Conservation (phyloP, 1,139 yeast genomes). For the Kurtzmaniella quercitrusa region DNA sequence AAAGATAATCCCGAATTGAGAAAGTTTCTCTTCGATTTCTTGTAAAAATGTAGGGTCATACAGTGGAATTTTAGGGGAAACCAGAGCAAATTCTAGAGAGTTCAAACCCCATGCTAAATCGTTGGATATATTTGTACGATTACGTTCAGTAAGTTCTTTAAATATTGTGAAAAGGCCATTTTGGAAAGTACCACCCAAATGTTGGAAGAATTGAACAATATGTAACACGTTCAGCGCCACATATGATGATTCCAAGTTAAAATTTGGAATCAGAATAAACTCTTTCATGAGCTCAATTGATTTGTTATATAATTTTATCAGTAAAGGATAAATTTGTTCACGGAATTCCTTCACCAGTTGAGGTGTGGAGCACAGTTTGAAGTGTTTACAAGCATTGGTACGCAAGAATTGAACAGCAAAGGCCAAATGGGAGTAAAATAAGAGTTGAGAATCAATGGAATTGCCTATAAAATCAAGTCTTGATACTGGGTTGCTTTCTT, state of each 20-base stretch:
- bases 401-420: slow-evolving; percentile 18
- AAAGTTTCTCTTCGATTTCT: slow-evolving; percentile 16
- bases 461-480: neutral
- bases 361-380: slow-evolving; percentile 9
- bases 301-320: slow-evolving; percentile 18
- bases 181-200: slow-evolving; percentile 10
- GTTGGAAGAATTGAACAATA: slow-evolving; percentile 23
- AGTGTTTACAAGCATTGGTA: slow-evolving; percentile 19
- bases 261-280: slow-evolving; percentile 13
- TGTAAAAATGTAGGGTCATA: slow-evolving; percentile 17
- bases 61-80: slow-evolving; percentile 18
- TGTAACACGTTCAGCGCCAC: slow-evolving; percentile 22
- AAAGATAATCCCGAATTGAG: slow-evolving; percentile 9
- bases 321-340: slow-evolving; percentile 10
- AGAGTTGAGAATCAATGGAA: slow-evolving; percentile 2
- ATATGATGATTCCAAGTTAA: slow-evolving; percentile 19
- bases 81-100: slow-evolving; percentile 19
- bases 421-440: slow-evolving; percentile 16
- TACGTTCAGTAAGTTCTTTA: slow-evolving; percentile 10
- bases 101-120: slow-evolving; percentile 16
- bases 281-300: slow-evolving; percentile 17
- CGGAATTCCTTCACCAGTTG: slow-evolving; percentile 10
- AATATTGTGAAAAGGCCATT: slow-evolving; percentile 22
- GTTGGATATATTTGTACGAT: slow-evolving; percentile 5
- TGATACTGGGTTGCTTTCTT: neutral